These are phyloP conservation scores for Rhizophora apiculata DNA, from an alignment of 345 rosid species.

Conservation along the genomic window DNA sequence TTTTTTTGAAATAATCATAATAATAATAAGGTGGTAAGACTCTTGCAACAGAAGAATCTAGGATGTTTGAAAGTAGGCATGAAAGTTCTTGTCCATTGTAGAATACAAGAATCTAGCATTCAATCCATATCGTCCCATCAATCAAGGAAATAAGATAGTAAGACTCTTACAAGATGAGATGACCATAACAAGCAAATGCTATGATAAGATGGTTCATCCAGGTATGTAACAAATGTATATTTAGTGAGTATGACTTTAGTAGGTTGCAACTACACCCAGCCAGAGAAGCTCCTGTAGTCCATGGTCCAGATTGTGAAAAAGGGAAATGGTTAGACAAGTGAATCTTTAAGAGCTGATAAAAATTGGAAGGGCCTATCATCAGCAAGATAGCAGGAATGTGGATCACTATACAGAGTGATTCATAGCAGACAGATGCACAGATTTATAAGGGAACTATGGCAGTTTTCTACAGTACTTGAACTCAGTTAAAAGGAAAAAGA, in stretches of 20 bases:
- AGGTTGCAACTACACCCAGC: neutral
- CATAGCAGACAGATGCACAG: neutral
- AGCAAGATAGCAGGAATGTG: neutral
- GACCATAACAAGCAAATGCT: neutral
- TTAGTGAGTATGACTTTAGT: neutral
- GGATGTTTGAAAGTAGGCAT: neutral
- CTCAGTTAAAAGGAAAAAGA: neutral
- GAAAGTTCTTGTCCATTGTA: neutral
- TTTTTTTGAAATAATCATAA: neutral
- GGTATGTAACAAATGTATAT: neutral
- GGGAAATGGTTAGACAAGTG: neutral
- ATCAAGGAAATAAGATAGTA: neutral
- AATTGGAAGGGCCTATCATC: neutral
- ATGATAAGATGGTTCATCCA: neutral
- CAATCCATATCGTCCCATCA: neutral
- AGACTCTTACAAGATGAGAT: neutral
- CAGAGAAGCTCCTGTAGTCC: neutral
- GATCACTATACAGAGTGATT: neutral
- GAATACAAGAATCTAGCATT: neutral
- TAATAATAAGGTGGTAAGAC: too few species aligned
- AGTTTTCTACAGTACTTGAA: neutral
- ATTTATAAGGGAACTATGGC: neutral
- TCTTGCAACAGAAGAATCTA: too few species aligned
- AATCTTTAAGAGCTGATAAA: neutral
- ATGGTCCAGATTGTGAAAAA: neutral